phyloP scores from a whole-genome alignment of 2,329 filamentous ascomycete genomes.

The Xylaria polymorpha region DNA sequence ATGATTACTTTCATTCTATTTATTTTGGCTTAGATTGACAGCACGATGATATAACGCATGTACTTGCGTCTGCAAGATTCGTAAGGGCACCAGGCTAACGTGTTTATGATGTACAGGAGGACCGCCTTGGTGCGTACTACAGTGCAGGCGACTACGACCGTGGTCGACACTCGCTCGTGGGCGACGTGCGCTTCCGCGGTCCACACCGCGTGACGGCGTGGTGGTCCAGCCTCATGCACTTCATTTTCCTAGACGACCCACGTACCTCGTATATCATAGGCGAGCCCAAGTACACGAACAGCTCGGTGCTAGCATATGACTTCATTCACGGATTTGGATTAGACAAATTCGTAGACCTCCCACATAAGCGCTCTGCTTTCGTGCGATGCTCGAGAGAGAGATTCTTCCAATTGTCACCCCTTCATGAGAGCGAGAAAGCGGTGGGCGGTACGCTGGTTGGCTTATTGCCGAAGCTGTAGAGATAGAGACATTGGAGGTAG shows the following conservation, averaged over 20 bases:
- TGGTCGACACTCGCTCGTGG: constrained; percentile 68
- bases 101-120: constrained; percentile 56
- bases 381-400: constrained; percentile 73
- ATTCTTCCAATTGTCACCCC: constrained; percentile 75
- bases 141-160: constrained; percentile 67
- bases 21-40: constrained; percentile 22
- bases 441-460: constrained; percentile 66
- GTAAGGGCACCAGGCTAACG: neutral
- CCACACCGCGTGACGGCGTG: constrained; percentile 70
- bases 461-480: constrained; percentile 64
- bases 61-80: neutral
- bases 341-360: constrained; percentile 77
- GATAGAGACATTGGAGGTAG: constrained; percentile 1
- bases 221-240: constrained; percentile 72
- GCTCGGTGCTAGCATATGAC: constrained; percentile 78
- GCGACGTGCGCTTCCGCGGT: constrained; percentile 69
- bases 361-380: constrained; percentile 76
- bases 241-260: constrained; percentile 70
- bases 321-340: constrained; percentile 78
- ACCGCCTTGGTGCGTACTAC: constrained; percentile 67
- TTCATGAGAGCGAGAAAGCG: constrained; percentile 66
- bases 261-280: constrained; percentile 69
- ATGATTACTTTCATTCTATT: neutral
- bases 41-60: too few relatives aligned
- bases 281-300: constrained; percentile 78